Evolutionary conservation across 2,329 filamentous ascomycete genomes (phyloP).

Genomic region (Claviceps cyperi): DNA sequence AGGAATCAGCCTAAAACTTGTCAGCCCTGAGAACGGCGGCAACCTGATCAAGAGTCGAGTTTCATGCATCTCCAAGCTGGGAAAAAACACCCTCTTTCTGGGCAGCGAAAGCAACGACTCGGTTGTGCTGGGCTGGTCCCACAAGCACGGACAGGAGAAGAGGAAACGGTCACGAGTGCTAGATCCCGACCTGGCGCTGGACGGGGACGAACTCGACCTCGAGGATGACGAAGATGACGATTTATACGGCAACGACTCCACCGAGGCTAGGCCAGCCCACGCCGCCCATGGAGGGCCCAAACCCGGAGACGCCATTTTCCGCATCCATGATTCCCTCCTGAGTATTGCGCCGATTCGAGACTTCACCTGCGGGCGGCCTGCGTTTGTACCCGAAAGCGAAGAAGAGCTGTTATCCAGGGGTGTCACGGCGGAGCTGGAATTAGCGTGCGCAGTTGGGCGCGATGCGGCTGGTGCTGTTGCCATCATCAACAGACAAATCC

Average conservation of each 20-base stretch:
- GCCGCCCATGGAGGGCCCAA: conserved; percentile 27
- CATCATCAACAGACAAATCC: conserved; percentile 63
- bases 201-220: conserved; percentile 35
- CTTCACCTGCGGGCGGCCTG: conserved; percentile 50
- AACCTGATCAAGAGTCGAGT: conserved; percentile 44
- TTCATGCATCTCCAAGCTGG: conserved; percentile 56
- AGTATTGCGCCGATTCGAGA: conserved; percentile 71
- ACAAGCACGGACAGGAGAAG: conserved; percentile 48
- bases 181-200: conserved; percentile 37
- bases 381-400: conserved; percentile 28
- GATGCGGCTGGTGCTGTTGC: conserved; percentile 57
- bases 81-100: conserved; percentile 59
- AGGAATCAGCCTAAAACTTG: conserved; percentile 57
- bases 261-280: conserved; percentile 37
- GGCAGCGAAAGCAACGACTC: conserved; percentile 79
- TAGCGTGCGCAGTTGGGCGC: conserved; percentile 47
- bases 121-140: conserved; percentile 64
- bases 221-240: conserved; percentile 53
- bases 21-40: conserved; percentile 50
- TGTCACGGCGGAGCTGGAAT: conserved; percentile 41
- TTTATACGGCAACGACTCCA: conserved; percentile 47
- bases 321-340: conserved; percentile 59
- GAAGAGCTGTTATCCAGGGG: conserved; percentile 27
- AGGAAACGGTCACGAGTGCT: conserved; percentile 47
- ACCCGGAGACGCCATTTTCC: conserved; percentile 55